These are phyloP conservation scores for Daldinia sp. DNA, from an alignment of 2,329 filamentous ascomycete genomes.

Conservation along the genomic window DNA sequence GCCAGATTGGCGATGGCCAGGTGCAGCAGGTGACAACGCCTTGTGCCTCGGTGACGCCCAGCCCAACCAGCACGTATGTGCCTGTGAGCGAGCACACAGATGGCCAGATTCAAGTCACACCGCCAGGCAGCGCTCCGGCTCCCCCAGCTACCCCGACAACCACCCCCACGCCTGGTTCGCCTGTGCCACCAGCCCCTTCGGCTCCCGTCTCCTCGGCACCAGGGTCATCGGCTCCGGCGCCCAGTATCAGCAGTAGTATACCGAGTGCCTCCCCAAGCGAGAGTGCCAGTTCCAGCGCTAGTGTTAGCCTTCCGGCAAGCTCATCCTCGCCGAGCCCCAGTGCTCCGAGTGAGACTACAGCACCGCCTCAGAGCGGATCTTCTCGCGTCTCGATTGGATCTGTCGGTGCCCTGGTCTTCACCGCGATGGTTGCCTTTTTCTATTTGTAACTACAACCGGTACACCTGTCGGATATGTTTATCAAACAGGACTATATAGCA, in stretches of 20 bases:
- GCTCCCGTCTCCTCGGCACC: constrained; percentile 40
- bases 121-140: constrained; percentile 43
- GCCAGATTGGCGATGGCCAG: constrained; percentile 64
- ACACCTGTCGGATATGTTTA: background rate
- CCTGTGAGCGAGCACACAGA: constrained; percentile 60
- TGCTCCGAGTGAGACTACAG: constrained; percentile 45
- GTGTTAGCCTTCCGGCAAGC: constrained; percentile 19
- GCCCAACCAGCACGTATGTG: constrained; percentile 48
- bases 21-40: constrained; percentile 63
- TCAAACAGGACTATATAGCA: background rate
- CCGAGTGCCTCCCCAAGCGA: constrained; percentile 27
- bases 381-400: constrained; percentile 51
- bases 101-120: constrained; percentile 63
- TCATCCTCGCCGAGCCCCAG: constrained; percentile 29
- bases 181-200: constrained; percentile 40
- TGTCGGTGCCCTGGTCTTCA: constrained; percentile 52
- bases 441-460: constrained; percentile 51
- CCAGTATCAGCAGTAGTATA: constrained; percentile 34
- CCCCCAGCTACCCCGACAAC: constrained; percentile 40
- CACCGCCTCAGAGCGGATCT: constrained; percentile 49
- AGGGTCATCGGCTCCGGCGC: constrained; percentile 39
- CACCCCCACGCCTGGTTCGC: constrained; percentile 39
- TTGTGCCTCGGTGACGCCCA: constrained; percentile 55
- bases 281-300: constrained; percentile 33
- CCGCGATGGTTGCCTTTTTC: constrained; percentile 52